Evolutionary conservation across 2,329 filamentous ascomycete genomes (phyloP).

Genomic region (Alternaria brassicicola): DNA sequence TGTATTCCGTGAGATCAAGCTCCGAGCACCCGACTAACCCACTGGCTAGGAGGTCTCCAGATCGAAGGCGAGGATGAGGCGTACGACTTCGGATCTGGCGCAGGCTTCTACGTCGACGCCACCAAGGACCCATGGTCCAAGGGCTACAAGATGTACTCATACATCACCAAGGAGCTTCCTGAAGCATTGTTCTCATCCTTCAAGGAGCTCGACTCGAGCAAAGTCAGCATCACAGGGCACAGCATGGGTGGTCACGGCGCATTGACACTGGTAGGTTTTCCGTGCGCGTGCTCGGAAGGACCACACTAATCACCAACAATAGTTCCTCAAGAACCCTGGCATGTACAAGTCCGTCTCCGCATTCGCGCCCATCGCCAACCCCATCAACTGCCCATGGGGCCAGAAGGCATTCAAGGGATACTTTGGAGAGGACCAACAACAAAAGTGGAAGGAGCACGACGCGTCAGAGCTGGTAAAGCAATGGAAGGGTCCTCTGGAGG

Average conservation of each 20-base stretch:
- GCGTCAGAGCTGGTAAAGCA: slow-evolving; percentile 85
- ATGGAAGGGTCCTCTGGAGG: slow-evolving; percentile 74
- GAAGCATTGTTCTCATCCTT: slow-evolving; percentile 74
- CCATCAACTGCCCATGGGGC: slow-evolving; percentile 85
- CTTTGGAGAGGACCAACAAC: slow-evolving; percentile 73
- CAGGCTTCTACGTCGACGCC: slow-evolving; percentile 94
- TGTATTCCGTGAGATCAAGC: slow-evolving; percentile 15
- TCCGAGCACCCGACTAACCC: slow-evolving; percentile 22
- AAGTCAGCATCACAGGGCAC: slow-evolving; percentile 88
- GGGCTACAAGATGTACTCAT: slow-evolving; percentile 94
- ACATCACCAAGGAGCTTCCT: slow-evolving; percentile 89
- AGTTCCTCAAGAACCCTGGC: slow-evolving; percentile 88
- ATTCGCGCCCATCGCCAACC: slow-evolving; percentile 90
- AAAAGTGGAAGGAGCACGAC: slow-evolving; percentile 87
- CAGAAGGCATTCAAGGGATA: slow-evolving; percentile 95
- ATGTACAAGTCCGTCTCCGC: slow-evolving; percentile 88
- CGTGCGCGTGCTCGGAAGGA: not conserved
- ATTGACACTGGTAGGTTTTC: slow-evolving; percentile 68
- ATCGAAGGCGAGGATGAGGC: slow-evolving; percentile 83
- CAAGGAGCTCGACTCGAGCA: slow-evolving; percentile 69
- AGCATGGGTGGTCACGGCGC: slow-evolving; percentile 98
- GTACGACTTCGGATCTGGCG: slow-evolving; percentile 91
- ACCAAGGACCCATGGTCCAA: slow-evolving; percentile 73
- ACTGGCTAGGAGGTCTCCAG: slow-evolving; percentile 67
- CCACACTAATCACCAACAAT: slow-evolving; percentile 8